These are phyloP conservation scores for Alternaria arborescens DNA, from an alignment of 2,329 filamentous ascomycete species.

Conservation along the genomic window DNA sequence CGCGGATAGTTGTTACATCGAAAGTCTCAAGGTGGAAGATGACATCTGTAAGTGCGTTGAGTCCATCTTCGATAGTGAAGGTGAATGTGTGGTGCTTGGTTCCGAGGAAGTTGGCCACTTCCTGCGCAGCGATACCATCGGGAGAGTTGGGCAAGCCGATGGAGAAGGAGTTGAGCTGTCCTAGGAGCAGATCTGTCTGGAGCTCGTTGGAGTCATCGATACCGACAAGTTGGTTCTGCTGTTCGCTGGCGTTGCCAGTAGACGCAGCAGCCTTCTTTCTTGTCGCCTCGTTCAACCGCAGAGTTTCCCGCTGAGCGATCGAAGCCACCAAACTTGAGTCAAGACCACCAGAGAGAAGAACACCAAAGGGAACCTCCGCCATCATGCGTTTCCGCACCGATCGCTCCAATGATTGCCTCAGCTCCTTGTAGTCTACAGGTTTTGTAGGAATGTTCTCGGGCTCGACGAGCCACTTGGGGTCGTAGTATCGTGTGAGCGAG, in stretches of 20 bases:
- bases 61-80: constrained; percentile 95
- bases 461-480: constrained; percentile 89
- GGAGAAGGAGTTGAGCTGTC: constrained; percentile 97
- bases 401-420: constrained; percentile 85
- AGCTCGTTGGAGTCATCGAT: constrained; percentile 93
- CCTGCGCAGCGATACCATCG: constrained; percentile 88
- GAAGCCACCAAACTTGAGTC: constrained; percentile 95
- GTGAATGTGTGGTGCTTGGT: constrained; percentile 99
- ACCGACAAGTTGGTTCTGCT: constrained; percentile 73
- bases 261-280: constrained; percentile 51
- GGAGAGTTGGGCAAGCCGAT: constrained; percentile 94
- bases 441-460: constrained; percentile 77
- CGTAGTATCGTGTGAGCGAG: constrained; percentile 84
- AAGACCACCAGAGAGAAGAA: constrained; percentile 90
- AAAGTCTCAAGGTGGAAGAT: constrained; percentile 98
- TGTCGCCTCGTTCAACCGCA: constrained; percentile 75
- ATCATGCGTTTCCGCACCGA: constrained; percentile 96
- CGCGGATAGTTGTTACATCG: constrained; percentile 97
- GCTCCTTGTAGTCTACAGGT: constrained; percentile 82
- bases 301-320: constrained; percentile 92
- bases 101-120: constrained; percentile 95
- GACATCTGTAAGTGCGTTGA: constrained; percentile 95
- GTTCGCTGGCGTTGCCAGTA: constrained; percentile 32
- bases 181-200: constrained; percentile 87
- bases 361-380: constrained; percentile 98